Conservation (phyloP, 1,284 basidiomycete species). For the Tilletia caries region DNA sequence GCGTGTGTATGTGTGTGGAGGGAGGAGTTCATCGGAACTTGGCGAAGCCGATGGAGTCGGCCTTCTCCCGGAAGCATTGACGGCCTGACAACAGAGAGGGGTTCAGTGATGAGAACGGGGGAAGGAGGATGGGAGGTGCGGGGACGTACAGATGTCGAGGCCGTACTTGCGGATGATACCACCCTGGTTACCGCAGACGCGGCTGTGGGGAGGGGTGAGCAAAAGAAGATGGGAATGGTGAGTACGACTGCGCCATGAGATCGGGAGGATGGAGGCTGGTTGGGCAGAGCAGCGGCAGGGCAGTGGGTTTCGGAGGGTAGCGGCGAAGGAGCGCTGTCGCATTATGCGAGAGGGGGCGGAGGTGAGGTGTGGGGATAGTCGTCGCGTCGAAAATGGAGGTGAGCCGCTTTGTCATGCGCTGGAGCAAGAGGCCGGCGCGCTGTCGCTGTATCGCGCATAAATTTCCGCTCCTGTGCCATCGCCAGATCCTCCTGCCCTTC, state of each 20-base stretch:
- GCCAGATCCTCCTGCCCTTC: too few species aligned
- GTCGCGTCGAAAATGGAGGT: too few species aligned
- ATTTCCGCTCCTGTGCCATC: too few species aligned
- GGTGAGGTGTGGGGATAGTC: too few species aligned
- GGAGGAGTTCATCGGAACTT: slow-evolving; percentile 28
- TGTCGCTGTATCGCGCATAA: too few species aligned
- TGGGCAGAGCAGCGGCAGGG: background rate
- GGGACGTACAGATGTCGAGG: slow-evolving; percentile 43
- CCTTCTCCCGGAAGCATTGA: slow-evolving; percentile 54
- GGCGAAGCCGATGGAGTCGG: slow-evolving; percentile 50
- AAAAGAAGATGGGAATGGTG: background rate
- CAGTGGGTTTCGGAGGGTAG: too few species aligned
- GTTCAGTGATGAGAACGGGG: background rate
- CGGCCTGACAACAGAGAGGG: slow-evolving; percentile 21
- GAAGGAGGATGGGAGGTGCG: background rate
- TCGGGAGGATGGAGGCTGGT: slow-evolving; percentile 6
- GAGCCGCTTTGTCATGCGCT: too few species aligned
- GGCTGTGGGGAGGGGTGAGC: slow-evolving; percentile 38
- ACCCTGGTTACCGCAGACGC: slow-evolving; percentile 52
- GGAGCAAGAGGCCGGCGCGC: too few species aligned
- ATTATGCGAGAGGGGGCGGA: too few species aligned
- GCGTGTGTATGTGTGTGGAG: background rate
- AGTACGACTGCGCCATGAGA: background rate
- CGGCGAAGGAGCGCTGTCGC: too few species aligned
- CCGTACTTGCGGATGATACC: slow-evolving; percentile 54